phyloP scores from a whole-genome alignment of 2,329 filamentous ascomycete species.

The Cladosporium cucumerinum region DNA sequence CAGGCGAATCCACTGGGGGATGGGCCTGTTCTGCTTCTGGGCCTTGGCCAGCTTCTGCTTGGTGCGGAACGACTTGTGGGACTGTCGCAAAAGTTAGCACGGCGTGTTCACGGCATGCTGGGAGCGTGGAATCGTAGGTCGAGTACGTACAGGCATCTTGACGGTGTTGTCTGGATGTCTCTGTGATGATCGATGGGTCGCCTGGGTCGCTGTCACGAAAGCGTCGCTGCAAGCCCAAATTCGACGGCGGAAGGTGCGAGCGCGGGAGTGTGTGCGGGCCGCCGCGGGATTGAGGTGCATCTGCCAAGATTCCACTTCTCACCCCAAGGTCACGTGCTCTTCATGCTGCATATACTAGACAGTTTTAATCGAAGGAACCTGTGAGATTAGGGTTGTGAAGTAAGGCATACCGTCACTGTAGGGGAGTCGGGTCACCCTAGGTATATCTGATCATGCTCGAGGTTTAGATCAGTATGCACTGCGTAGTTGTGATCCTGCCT shows the following conservation, averaged over 20 bases:
- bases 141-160: slow-evolving; percentile 35
- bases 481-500: too few relatives aligned
- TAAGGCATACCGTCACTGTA: not conserved
- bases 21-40: slow-evolving; percentile 99
- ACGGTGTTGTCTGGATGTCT: slow-evolving; percentile 24
- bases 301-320: not conserved
- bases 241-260: not conserved
- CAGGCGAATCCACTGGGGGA: slow-evolving; percentile 99
- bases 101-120: slow-evolving; percentile 12
- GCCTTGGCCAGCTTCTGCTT: slow-evolving; percentile 99
- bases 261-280: not conserved
- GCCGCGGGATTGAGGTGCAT: not conserved
- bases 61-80: slow-evolving; percentile 99
- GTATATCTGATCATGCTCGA: too few relatives aligned
- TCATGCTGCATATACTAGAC: not conserved
- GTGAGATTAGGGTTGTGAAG: not conserved
- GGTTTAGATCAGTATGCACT: too few relatives aligned
- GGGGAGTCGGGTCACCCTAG: too few relatives aligned
- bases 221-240: slow-evolving; percentile 4
- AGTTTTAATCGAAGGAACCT: not conserved
- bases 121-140: not conserved
- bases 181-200: slow-evolving; percentile 14
- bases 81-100: slow-evolving; percentile 53
- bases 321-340: not conserved
- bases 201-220: slow-evolving; percentile 14